Evolutionary conservation across 176 grass and related monocot species (phyloP).

Genomic region (Dactylis glomerata): DNA sequence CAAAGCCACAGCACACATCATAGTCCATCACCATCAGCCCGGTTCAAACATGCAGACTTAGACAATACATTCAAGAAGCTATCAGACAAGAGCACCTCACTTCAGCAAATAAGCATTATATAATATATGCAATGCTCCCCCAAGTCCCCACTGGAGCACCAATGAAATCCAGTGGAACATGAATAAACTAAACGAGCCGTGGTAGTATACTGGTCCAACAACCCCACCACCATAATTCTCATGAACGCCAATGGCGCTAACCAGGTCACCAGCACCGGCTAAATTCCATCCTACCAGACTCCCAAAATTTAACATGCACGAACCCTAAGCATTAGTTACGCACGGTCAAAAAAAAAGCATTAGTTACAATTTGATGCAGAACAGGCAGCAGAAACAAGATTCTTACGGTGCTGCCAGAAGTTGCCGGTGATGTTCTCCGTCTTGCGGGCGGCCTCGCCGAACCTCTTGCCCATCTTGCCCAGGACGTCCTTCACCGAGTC

Average conservation of each 20-base stretch:
- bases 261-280: no score
- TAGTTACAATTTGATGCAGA: neutral
- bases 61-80: neutral
- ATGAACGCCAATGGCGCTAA: neutral
- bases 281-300: no score
- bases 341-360: no score
- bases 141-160: neutral
- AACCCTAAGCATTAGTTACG: no score
- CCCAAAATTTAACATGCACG: no score
- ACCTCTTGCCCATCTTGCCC: slow-evolving; percentile 79
- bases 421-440: slow-evolving; percentile 87
- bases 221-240: neutral
- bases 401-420: slow-evolving; percentile 94
- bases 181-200: neutral
- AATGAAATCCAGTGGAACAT: neutral
- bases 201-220: neutral
- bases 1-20: neutral
- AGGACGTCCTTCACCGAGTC: slow-evolving; percentile 79
- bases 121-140: neutral
- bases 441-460: slow-evolving; percentile 81
- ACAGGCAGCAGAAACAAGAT: neutral
- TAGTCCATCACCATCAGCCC: neutral
- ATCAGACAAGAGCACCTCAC: neutral
- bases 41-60: neutral
- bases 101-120: neutral